Evolutionary conservation across 192 early-diverging fungal genomes (phyloP).

Genomic region (Backusella westeae): DNA sequence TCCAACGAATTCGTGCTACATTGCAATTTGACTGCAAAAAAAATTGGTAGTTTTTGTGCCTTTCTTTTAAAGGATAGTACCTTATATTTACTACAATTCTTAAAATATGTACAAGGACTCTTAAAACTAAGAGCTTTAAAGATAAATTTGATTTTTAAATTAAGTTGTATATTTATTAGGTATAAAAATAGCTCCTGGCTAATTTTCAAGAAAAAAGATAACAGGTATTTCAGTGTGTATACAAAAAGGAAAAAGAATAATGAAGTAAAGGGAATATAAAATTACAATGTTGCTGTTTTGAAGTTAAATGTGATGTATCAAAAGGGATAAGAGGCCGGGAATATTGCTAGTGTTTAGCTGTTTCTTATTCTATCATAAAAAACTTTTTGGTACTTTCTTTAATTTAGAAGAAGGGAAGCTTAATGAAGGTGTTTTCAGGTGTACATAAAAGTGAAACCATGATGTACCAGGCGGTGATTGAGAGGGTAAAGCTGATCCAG

Average conservation of each 20-base stretch:
- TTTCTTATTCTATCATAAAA: neutral
- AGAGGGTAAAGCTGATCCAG: constrained; percentile 25
- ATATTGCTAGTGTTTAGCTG: neutral
- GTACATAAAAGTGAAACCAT: neutral
- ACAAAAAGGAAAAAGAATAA: neutral
- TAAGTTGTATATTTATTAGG: neutral
- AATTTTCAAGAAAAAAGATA: neutral
- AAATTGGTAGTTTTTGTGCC: neutral
- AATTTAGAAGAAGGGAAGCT: neutral
- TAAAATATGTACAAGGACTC: neutral
- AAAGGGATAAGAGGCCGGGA: neutral
- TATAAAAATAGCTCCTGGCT: neutral
- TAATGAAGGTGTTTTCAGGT: neutral
- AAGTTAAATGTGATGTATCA: neutral
- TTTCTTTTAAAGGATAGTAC: neutral
- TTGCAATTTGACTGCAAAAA: neutral
- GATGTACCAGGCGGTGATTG: constrained; percentile 26
- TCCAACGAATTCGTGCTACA: neutral
- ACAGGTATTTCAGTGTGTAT: too few species aligned
- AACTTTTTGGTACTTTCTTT: neutral
- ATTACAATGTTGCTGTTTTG: neutral
- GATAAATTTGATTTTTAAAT: neutral
- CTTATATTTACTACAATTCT: neutral
- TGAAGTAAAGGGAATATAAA: neutral
- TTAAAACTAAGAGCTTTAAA: neutral